Base-by-base conservation (phyloP, 2,329 filamentous ascomycete genomes). In the Calycina marina region DNA sequence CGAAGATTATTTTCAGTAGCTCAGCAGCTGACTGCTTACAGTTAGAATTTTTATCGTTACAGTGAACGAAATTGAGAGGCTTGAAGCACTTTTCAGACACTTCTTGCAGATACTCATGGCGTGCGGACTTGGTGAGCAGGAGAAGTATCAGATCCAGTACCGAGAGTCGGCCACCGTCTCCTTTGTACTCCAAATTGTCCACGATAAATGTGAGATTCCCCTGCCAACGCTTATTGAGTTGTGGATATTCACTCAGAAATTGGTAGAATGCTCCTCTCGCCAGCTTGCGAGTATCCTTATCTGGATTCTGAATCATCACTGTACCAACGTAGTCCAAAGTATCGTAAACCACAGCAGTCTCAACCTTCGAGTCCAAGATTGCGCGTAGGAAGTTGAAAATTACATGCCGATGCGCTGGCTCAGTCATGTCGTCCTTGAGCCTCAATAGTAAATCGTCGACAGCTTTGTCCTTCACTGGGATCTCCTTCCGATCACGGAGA, bases 221-320 rank as follows among this genome's bases (percentile, higher is more conserved):
- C 24, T 72, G 69, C 76, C 90, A 92, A 10, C 90, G 70, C 40
- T 75, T 80, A 56, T 85, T 86, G 48, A 80, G 84, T 53, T 96
- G 90, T 0, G 90, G 88, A 50, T 94, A 98, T 33, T 94, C 85
- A 43, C 86, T 73, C 35, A 98, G 62, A 58, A 98, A 98, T 44
- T 94, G 84, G 55, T 93, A 79, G 56, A 92, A 98, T 10, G 84
- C 79, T 13, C 84, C 84, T 35, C 90, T 70, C 10, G 88, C 86
- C 22, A 93, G 64, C 52, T 94, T 84, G 32, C 90, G 72, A 2
- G 88, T 88, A 42, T 80, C 76, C 45, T 80, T 79, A 45, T 92
- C 86, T 40, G 93, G 83, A 51, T 96, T 96, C 27, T 81, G 93
- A 35, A 98, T 80, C 86, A 96, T 96, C 53, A 94, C 79, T 3